phyloP scores from a whole-genome alignment of 1,284 basidiomycete genomes.

The Cystobasidium pallidum region DNA sequence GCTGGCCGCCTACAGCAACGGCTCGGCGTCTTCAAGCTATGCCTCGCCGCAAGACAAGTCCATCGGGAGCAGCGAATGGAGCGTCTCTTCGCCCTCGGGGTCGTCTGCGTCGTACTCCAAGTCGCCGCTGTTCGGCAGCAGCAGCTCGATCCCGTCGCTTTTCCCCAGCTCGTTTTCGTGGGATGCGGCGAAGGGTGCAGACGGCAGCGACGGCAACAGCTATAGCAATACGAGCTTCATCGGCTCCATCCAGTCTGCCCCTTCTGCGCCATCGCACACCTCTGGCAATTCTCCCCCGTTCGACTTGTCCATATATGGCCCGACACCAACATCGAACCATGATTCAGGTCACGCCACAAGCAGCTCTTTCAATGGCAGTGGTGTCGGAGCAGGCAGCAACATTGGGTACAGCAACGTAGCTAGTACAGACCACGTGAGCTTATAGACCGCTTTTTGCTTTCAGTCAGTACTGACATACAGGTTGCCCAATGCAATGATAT shows the following conservation, averaged over 20 bases:
- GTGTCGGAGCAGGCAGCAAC: background rate
- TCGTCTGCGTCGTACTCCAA: slow-evolving; percentile 22
- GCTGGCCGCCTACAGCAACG: background rate
- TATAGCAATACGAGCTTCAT: background rate
- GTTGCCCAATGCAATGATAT: background rate
- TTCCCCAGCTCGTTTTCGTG: slow-evolving; percentile 18
- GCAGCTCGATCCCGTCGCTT: slow-evolving; percentile 13
- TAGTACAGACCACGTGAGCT: background rate
- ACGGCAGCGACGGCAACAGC: slow-evolving; percentile 4
- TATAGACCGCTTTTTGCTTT: background rate
- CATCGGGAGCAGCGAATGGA: slow-evolving; percentile 22
- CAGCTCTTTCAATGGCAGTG: background rate
- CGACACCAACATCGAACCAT: slow-evolving; percentile 15
- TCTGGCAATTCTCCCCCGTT: slow-evolving; percentile 35
- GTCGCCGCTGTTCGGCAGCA: slow-evolving; percentile 29
- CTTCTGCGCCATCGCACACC: background rate
- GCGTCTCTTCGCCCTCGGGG: slow-evolving; percentile 19
- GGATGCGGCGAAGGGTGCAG: background rate
- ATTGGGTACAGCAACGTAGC: background rate
- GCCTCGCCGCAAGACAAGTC: slow-evolving; percentile 18
- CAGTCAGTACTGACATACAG: background rate
- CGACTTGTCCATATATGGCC: slow-evolving; percentile 36
- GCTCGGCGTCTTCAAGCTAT: slow-evolving; percentile 4
- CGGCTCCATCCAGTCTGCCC: background rate
- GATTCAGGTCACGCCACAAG: background rate